A percentile compares a stretch with the other conserved stretches of the same genome.
phyloP scores from a whole-genome alignment of 306 rosid genomes.

The Rubus idaeus region DNA sequence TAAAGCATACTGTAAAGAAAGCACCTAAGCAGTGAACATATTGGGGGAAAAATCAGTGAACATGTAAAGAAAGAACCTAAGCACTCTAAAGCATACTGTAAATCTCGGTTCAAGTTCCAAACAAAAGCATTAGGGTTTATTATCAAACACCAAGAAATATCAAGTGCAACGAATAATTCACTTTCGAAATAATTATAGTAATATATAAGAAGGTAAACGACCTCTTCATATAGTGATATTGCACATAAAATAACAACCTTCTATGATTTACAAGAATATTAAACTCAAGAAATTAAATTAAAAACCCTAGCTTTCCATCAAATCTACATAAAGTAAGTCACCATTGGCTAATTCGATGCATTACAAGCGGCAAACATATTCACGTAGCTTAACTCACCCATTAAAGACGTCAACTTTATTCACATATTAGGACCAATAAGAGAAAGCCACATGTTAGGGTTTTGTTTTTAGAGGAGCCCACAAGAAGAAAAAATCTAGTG shows the following conservation, averaged over 20 bases:
- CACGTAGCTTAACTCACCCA: constrained; percentile 13
- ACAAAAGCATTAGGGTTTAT: constrained; percentile 44
- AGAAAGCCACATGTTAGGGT: constrained; percentile 54
- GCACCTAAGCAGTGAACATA: background rate
- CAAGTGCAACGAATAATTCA: constrained; percentile 22
- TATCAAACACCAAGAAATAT: constrained; percentile 28
- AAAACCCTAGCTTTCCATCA: constrained; percentile 63
- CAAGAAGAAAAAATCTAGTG: constrained; percentile 11
- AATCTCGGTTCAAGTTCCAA: constrained; percentile 34
- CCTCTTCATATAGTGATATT: constrained; percentile 20
- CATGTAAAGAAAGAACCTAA: constrained; percentile 8
- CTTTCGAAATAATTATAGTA: constrained; percentile 15
- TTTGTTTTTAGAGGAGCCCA: constrained; percentile 25
- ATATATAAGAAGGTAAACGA: constrained; percentile 11
- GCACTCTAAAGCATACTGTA: constrained; percentile 16
- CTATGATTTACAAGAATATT: constrained; percentile 19
- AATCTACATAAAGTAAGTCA: constrained; percentile 20
- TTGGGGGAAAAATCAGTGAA: background rate
- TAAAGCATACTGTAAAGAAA: constrained; percentile 8
- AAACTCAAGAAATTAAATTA: constrained; percentile 3
- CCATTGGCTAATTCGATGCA: constrained; percentile 24
- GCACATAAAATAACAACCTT: constrained; percentile 56
- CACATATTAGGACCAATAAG: constrained; percentile 17
- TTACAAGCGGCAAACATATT: constrained; percentile 21
- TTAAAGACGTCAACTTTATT: constrained; percentile 24